Base-by-base conservation (phyloP, 257 asterid species). In the Nyctanthes arbortristis region DNA sequence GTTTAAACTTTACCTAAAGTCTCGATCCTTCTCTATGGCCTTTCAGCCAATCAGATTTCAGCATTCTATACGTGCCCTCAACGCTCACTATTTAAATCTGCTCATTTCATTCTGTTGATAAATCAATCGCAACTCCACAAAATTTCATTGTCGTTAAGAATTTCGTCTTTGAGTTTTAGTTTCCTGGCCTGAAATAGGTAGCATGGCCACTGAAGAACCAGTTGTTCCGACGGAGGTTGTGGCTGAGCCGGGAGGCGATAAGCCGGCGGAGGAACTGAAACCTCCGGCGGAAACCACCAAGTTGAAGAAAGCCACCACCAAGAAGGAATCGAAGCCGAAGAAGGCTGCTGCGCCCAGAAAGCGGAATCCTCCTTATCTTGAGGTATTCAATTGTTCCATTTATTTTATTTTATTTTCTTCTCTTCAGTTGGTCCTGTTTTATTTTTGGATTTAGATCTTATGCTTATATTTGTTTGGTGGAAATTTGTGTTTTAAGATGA, bases 281-380 rank as follows among this genome's bases (percentile, higher is more conserved):
- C n/a, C n/a, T n/a, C n/a, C n/a, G n/a, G n/a, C n/a, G 66, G 29
- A 81, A 74, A 71, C 77, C 85, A 7, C 69, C 63, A 52, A 58
- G 30, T 24, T 63, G 4, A 81, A 68, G 77, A 69, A 78, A 25
- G 30, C 70, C 12, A 58, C 69, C 27, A 57, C 62, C 2, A 78
- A 73, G 30, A 52, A 52, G 30, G 74, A 64, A 16, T 18, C 82
- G 1, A 79, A 79, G 65, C 52, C 65, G 52, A 87, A 81, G 80
- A 83, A 85, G 29, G 74, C 77, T 32, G 80, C 81, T 16, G 86
- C 84, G 49, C 86, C 78, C 30, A 79, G 76, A 35, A 83, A 76
- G 75, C 88, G 76, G 12, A 45, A 83, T 29, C 95, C 95, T 22
- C 82, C 91, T 10, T 88, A 88, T 77, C 73, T 70, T 6, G 95